These are phyloP conservation scores for Pseudogymnoascus sp. DNA, from an alignment of 2,329 filamentous ascomycete species.

Conservation along the genomic window DNA sequence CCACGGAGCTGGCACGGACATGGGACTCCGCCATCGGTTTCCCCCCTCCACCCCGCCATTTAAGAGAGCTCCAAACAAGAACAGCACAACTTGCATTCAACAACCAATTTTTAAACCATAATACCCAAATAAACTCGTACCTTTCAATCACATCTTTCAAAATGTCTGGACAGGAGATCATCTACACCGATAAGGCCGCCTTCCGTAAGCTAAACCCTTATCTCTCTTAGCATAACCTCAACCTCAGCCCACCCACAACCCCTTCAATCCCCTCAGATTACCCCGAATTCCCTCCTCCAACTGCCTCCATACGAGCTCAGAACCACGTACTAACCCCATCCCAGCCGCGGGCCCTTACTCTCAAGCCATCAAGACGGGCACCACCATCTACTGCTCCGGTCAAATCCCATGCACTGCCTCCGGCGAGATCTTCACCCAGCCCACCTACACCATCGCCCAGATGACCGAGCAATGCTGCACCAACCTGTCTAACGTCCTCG, in stretches of 20 bases:
- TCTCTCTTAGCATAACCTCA: not conserved
- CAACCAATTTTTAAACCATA: not conserved
- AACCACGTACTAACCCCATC: slow-evolving; percentile 9
- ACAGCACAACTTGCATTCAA: slow-evolving; percentile 2
- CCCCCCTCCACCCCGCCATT: slow-evolving; percentile 5
- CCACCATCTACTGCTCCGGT: slow-evolving; percentile 59
- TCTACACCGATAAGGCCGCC: slow-evolving; percentile 28
- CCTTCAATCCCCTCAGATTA: not conserved
- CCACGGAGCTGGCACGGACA: not conserved
- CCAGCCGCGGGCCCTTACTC: slow-evolving; percentile 34
- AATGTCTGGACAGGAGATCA: slow-evolving; percentile 27
- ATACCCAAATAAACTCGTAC: not conserved
- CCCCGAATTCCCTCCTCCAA: not conserved
- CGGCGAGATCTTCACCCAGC: slow-evolving; percentile 29
- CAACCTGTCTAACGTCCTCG: slow-evolving; percentile 80
- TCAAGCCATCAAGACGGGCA: slow-evolving; percentile 51
- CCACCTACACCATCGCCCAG: slow-evolving; percentile 53
- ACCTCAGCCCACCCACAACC: slow-evolving; percentile 10
- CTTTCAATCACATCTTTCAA: slow-evolving; percentile 9
- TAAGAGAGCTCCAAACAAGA: slow-evolving; percentile 4
- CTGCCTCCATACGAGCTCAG: not conserved
- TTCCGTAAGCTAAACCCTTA: slow-evolving; percentile 21
- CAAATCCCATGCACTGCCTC: slow-evolving; percentile 29
- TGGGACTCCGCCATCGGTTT: slow-evolving; percentile 6
- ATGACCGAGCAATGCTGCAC: slow-evolving; percentile 59